Conservation (phyloP, 331 rosid species). For the Acacia concinna region DNA sequence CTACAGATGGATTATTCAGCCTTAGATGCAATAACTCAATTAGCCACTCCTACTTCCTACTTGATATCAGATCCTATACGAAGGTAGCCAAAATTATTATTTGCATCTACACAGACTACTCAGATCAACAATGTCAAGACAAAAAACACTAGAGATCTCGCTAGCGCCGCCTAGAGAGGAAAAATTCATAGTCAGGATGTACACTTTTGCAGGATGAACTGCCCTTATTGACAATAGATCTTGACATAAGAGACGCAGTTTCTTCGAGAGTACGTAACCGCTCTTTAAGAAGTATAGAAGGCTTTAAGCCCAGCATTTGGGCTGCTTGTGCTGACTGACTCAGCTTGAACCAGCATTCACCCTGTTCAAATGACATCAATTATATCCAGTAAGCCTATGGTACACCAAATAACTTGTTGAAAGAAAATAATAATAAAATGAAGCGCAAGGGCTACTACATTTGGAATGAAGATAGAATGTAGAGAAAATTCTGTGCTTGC, state of each 20-base stretch:
- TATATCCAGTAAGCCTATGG: not conserved
- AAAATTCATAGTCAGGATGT: constrained; percentile 84
- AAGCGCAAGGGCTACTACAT: constrained; percentile 11
- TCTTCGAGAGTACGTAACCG: constrained; percentile 72
- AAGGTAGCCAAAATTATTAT: constrained; percentile 35
- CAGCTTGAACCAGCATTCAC: constrained; percentile 78
- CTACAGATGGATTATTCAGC: constrained; percentile 9
- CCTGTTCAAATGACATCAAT: constrained; percentile 33
- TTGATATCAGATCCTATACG: constrained; percentile 40
- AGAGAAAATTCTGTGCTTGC: not conserved
- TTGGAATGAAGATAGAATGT: not conserved
- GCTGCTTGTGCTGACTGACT: constrained; percentile 38
- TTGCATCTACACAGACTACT: constrained; percentile 32
- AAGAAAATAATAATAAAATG: not conserved
- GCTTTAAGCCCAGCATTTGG: constrained; percentile 37
- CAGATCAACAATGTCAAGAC: constrained; percentile 15
- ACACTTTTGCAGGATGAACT: constrained; percentile 44
- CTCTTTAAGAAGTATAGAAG: constrained; percentile 46
- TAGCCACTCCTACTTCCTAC: not conserved
- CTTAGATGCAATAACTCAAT: not conserved
- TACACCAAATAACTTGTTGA: not conserved
- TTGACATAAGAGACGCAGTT: constrained; percentile 76
- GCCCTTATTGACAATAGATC: constrained; percentile 67
- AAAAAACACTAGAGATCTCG: constrained; percentile 14
- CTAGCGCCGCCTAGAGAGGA: constrained; percentile 63